A percentile compares a stretch with the other conserved stretches of the same genome.
phyloP scores from a whole-genome alignment of 176 grass and related monocot genomes.

The Alopecurus myosuroides region DNA sequence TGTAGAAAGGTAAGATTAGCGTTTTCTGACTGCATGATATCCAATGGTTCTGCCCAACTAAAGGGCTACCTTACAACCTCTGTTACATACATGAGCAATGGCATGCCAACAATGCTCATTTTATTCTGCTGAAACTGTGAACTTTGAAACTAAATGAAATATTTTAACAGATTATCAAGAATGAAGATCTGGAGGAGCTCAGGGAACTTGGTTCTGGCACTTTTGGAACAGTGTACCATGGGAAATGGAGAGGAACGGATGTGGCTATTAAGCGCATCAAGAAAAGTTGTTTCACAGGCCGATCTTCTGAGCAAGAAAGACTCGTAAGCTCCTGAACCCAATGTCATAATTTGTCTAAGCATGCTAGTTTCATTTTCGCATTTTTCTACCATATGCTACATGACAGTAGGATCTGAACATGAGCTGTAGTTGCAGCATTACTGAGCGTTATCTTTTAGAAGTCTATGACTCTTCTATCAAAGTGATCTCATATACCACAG shows the following conservation, averaged over 20 bases:
- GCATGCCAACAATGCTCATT: background rate
- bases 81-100: background rate
- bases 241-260: constrained; percentile 99
- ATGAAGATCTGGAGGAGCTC: constrained; percentile 93
- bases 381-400: background rate
- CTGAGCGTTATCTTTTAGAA: background rate
- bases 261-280: constrained; percentile 99
- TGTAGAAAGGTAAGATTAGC: background rate
- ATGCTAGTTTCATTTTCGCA: background rate
- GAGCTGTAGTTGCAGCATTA: background rate
- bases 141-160: background rate
- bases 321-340: constrained; percentile 40
- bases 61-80: background rate
- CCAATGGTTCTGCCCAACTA: background rate
- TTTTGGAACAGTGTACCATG: constrained; percentile 96
- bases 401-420: background rate
- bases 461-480: background rate
- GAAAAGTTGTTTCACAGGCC: constrained; percentile 89
- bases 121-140: background rate
- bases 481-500: background rate
- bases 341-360: background rate
- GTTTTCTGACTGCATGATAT: background rate
- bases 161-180: constrained; percentile 78
- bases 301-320: constrained; percentile 96
- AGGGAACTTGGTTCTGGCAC: constrained; percentile 95